These are phyloP conservation scores for Chaetomium globosum DNA, from an alignment of 2,329 filamentous ascomycete species.

Conservation along the genomic window DNA sequence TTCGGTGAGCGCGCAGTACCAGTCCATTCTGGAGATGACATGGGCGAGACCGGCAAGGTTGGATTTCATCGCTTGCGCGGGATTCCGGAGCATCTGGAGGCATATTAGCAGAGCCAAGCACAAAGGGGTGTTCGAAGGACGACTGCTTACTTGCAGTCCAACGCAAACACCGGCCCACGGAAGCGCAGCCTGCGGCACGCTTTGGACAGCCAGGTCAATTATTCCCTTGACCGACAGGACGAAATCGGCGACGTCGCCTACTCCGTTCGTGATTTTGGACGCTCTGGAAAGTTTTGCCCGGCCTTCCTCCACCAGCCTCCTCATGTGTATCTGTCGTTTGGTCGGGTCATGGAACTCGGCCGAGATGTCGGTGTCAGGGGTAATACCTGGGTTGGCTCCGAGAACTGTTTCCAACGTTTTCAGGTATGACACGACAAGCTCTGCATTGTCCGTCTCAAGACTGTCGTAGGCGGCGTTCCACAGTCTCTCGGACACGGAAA, in stretches of 20 bases:
- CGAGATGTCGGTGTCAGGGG: constrained; percentile 18
- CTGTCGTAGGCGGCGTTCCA: constrained; percentile 40
- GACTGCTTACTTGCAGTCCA: constrained; percentile 28
- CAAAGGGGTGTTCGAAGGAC: constrained; percentile 12
- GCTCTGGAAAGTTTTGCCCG: no score
- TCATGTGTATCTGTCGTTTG: constrained; percentile 38
- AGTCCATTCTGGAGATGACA: constrained; percentile 34
- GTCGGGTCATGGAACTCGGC: constrained; percentile 23
- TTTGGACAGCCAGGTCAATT: no score
- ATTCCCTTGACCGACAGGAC: no score
- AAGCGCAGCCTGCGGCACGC: constrained; percentile 30
- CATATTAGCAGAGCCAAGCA: constrained; percentile 17
- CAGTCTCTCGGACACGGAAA: constrained; percentile 27
- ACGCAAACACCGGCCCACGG: constrained; percentile 31
- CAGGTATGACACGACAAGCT: constrained; percentile 36
- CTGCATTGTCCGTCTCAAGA: constrained; percentile 37
- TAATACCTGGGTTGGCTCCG: background rate
- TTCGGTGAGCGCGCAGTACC: constrained; percentile 32
- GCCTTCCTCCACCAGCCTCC: constrained; percentile 35
- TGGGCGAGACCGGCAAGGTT: constrained; percentile 31
- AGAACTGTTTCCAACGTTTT: constrained; percentile 30
- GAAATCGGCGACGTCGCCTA: no score
- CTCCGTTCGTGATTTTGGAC: no score
- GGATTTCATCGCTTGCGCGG: no score
- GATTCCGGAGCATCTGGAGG: constrained; percentile 3